Conservation (phyloP, 1,284 basidiomycete species). For the Ustilago vetiveriae region DNA sequence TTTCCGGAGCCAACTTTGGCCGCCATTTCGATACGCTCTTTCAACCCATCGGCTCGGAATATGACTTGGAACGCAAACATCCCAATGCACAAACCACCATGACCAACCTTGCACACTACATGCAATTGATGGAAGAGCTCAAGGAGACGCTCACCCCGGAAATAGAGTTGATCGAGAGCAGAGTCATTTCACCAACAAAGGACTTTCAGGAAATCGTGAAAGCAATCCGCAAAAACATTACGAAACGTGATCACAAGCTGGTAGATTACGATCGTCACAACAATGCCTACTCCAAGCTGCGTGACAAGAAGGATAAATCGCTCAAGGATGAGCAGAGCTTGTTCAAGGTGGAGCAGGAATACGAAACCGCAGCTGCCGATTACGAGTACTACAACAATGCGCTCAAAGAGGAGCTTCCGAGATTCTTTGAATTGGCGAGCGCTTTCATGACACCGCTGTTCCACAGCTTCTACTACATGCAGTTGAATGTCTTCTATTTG, state of each 20-base stretch:
- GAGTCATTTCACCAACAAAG: conserved; percentile 85
- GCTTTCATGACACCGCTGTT: conserved; percentile 95
- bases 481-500: conserved; percentile 90
- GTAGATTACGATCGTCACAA: conserved; percentile 96
- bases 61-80: conserved; percentile 80
- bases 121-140: conserved; percentile 83
- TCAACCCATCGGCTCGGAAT: conserved; percentile 72
- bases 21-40: conserved; percentile 77
- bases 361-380: conserved; percentile 90
- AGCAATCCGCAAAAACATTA: conserved; percentile 89
- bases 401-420: conserved; percentile 90
- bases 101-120: conserved; percentile 78
- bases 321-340: conserved; percentile 67
- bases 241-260: conserved; percentile 97
- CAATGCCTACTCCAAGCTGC: conserved; percentile 90
- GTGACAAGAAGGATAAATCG: conserved; percentile 82
- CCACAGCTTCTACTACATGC: conserved; percentile 99
- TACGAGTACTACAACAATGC: conserved; percentile 95
- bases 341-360: conserved; percentile 92
- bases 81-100: conserved; percentile 83
- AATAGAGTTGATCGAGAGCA: conserved; percentile 90
- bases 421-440: conserved; percentile 85
- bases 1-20: conserved; percentile 79
- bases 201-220: conserved; percentile 89
- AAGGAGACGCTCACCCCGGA: conserved; percentile 83